A percentile compares a stretch with the other conserved stretches of the same genome.
Evolutionary conservation across 352 stramenopile species (phyloP).

Genomic region (Phytophthora citricola): DNA sequence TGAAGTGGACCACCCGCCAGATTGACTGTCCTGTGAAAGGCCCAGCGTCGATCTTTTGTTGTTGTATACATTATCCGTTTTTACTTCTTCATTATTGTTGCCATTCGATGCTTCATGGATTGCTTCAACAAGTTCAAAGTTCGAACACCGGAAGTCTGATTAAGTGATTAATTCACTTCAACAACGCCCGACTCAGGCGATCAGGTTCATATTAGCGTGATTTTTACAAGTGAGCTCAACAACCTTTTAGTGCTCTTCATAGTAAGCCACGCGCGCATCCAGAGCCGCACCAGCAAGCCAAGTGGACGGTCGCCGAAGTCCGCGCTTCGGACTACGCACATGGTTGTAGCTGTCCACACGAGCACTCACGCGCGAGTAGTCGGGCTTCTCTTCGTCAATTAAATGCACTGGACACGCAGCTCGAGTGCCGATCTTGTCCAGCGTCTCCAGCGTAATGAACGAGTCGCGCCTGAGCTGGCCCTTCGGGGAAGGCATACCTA

Average conservation of each 20-base stretch:
- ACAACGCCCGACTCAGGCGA: slow-evolving; percentile 22
- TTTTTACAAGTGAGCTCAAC: not conserved
- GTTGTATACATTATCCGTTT: slow-evolving; percentile 30
- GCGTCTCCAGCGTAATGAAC: slow-evolving; percentile 67
- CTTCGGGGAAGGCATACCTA: slow-evolving; percentile 62
- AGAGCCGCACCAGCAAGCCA: slow-evolving; percentile 52
- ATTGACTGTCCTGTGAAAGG: slow-evolving; percentile 19
- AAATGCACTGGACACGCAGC: slow-evolving; percentile 73
- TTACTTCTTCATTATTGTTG: too few relatives aligned
- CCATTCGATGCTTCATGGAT: not conserved
- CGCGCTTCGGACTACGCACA: slow-evolving; percentile 50
- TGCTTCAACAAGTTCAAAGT: not conserved
- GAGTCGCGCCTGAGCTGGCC: slow-evolving; percentile 57
- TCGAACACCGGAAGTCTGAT: slow-evolving; percentile 7
- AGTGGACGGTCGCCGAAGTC: slow-evolving; percentile 56
- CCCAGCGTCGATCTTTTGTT: slow-evolving; percentile 26
- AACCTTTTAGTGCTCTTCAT: slow-evolving; percentile 25
- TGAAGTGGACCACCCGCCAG: slow-evolving; percentile 29
- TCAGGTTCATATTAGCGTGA: slow-evolving; percentile 2
- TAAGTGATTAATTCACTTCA: slow-evolving; percentile 15
- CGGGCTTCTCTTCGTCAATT: slow-evolving; percentile 57
- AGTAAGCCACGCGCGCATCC: slow-evolving; percentile 33
- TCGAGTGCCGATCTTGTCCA: slow-evolving; percentile 81
- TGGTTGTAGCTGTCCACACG: slow-evolving; percentile 73
- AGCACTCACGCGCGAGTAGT: slow-evolving; percentile 61